Evolutionary conservation across 2,329 filamentous ascomycete species (phyloP).

Genomic region (Sclerotinia subarctica): DNA sequence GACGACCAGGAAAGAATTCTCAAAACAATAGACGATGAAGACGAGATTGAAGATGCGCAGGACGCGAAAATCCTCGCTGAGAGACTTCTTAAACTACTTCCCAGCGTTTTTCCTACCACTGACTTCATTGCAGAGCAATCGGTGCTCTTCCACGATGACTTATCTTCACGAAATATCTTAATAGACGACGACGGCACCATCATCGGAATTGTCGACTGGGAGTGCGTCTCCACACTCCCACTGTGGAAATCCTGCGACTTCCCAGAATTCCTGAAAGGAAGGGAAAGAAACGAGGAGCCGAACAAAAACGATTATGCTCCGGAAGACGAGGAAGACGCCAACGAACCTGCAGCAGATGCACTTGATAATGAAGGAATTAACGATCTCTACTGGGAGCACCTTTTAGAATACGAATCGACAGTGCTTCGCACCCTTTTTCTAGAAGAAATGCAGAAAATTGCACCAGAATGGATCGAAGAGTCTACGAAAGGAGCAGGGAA

Average conservation of each 20-base stretch:
- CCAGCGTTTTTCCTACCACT: conserved; percentile 37
- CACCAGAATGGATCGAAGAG: conserved; percentile 26
- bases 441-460: conserved; percentile 35
- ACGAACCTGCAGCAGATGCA: conserved; percentile 20
- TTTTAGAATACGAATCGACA: conserved; percentile 44
- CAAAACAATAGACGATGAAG: conserved; percentile 22
- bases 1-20: conserved; percentile 16
- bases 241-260: conserved; percentile 40
- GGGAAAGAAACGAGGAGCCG: conserved; percentile 38
- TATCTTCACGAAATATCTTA: conserved; percentile 43
- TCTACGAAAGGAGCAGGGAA: conserved; percentile 33
- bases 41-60: conserved; percentile 39
- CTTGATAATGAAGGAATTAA: conserved; percentile 43
- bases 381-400: conserved; percentile 43
- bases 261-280: conserved; percentile 40
- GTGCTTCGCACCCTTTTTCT: conserved; percentile 40
- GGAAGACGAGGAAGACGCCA: conserved; percentile 20
- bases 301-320: conserved; percentile 13
- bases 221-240: conserved; percentile 44
- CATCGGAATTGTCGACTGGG: conserved; percentile 45
- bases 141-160: conserved; percentile 41
- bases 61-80: conserved; percentile 30
- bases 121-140: conserved; percentile 35
- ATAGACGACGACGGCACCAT: conserved; percentile 41
- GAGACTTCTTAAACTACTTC: conserved; percentile 37